Conservation (phyloP, 345 rosid species). For the Ceriops zippeliana region DNA sequence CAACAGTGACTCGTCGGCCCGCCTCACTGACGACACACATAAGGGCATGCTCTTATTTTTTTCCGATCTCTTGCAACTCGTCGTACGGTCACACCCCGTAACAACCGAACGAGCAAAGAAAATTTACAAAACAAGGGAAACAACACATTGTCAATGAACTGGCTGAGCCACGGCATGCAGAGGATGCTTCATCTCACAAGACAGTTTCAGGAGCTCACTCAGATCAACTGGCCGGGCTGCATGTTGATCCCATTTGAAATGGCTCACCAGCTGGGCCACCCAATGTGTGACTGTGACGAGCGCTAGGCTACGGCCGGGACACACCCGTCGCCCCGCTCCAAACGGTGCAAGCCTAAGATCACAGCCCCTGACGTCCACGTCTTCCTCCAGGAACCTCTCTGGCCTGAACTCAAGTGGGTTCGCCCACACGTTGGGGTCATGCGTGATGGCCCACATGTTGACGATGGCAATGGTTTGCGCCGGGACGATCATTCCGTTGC, state of each 20-base stretch:
- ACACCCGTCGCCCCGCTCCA: conserved; percentile 85
- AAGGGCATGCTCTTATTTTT: no score
- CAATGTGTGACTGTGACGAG: conserved; percentile 60
- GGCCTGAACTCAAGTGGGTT: conserved; percentile 58
- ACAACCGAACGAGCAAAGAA: no score
- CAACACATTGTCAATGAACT: conserved; percentile 8
- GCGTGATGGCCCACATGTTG: conserved; percentile 98
- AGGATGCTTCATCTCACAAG: conserved; percentile 87
- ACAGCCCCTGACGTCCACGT: conserved; percentile 62
- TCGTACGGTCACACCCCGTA: no score
- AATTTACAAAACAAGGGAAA: neutral
- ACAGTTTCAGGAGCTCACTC: conserved; percentile 67
- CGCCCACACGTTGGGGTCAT: conserved; percentile 61
- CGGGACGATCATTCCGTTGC: conserved; percentile 77
- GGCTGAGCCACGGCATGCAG: conserved; percentile 44
- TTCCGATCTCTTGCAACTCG: no score
- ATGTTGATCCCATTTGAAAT: conserved; percentile 56
- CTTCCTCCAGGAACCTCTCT: conserved; percentile 54
- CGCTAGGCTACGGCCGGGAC: conserved; percentile 84
- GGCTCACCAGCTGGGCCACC: conserved; percentile 66
- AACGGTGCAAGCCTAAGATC: conserved; percentile 84
- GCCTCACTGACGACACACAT: no score
- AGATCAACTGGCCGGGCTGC: conserved; percentile 48
- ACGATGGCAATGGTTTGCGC: conserved; percentile 84
- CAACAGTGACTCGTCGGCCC: no score